Evolutionary conservation across 768 basidiomycete species (phyloP), one percentile per base, ranked within the genome.

Genomic region (Amanita molliuscula): DNA sequence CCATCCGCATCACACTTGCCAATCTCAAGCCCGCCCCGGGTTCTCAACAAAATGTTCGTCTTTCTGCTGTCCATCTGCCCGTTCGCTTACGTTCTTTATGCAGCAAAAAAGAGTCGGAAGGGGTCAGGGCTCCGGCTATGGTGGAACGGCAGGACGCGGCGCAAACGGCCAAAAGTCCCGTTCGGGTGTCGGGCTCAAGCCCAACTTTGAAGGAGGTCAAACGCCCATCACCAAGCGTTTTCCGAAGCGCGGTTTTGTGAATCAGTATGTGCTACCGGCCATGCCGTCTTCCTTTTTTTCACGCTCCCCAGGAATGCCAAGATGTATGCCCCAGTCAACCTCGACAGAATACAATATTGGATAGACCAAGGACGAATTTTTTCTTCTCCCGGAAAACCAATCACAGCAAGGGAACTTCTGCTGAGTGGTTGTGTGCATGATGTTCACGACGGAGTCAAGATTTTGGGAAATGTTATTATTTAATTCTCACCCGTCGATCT

Each of bases 121-220:
- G 61, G 95, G 95, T 61, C 87, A 90, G 69, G 89, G 89, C 26
- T 92, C 91, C 2, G 86, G 87, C 23, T 79, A 86, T 52, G 96
- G 96, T 55, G 84, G 91, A 54, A 97, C 95, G 1, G 85, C 94
- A 8, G 91, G 91, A 56, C 78, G 91, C 49, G 96, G 96, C 67
- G 78, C 88, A 65, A 99, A 99, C 59, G 96, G 96, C 57, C 92
- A 95, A 67, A 94, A 93, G 53, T 84, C 96, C 33, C 81, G 95
- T 54, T 81, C 90, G 4, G 94, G 94, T 1, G 81, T 84, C 52
- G 88, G 91, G 4, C 86, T 90, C 26, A 78, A 76, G 57, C 74
- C 79, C 23, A 84, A 89, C 5, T 99, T 97, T 55, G 96, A 97
- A 66, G 96, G 96, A 62, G 96, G 96, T 54, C 95, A 97, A 65